phyloP scores from a whole-genome alignment of 2,329 filamentous ascomycete species.

The Juglanconis sp. region DNA sequence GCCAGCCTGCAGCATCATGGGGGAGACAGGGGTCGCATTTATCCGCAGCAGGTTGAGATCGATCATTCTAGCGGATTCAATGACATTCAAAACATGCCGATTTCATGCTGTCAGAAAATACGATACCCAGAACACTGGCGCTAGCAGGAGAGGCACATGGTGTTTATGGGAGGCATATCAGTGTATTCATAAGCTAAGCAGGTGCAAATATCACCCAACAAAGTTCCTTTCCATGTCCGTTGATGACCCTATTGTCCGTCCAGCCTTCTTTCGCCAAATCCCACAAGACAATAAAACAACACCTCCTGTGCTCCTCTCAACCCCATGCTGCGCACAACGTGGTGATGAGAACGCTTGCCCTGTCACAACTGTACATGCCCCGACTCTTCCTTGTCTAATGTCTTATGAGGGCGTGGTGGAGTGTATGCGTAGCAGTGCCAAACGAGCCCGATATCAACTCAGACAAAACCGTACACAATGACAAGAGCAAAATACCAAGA shows the following conservation, averaged over 20 bases:
- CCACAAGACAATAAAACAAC: not conserved
- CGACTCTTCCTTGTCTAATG: not conserved
- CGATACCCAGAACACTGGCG: not conserved
- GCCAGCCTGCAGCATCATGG: not conserved
- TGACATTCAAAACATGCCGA: no score
- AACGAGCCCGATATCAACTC: not conserved
- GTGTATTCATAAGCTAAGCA: constrained; percentile 13
- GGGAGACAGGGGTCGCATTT: not conserved
- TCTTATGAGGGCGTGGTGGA: not conserved
- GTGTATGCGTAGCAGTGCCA: not conserved
- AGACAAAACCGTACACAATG: not conserved
- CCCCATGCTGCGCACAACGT: not conserved
- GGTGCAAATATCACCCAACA: not conserved
- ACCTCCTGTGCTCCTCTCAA: not conserved
- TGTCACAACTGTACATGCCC: not conserved
- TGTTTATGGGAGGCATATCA: not conserved
- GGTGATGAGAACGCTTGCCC: not conserved
- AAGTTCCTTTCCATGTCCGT: not conserved
- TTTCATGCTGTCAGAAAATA: no score
- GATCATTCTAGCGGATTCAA: no score
- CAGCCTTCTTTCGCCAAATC: constrained; percentile 1
- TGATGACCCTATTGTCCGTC: not conserved
- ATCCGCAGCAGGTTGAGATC: no score
- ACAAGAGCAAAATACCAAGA: not conserved
- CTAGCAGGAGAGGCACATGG: not conserved